Evolutionary conservation across 129 eudicot species (phyloP).

Genomic region (Flaveria trinervia): DNA sequence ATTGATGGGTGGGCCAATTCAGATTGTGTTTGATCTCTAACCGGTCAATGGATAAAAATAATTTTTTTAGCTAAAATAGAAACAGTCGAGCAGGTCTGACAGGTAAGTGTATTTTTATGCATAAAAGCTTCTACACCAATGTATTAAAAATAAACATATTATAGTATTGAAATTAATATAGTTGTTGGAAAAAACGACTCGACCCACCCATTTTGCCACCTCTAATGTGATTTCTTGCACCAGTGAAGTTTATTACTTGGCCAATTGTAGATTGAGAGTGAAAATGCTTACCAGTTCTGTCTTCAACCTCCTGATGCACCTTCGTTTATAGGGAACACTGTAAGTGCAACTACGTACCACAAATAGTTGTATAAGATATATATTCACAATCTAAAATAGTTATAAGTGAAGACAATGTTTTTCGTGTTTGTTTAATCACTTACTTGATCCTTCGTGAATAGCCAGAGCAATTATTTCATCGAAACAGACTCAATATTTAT

Average conservation of each 20-base stretch:
- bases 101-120: neutral
- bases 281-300: slow-evolving; percentile 85
- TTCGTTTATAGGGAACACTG: slow-evolving; percentile 95
- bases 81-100: neutral
- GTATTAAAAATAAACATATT: neutral
- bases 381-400: neutral
- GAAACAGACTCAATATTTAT: slow-evolving; percentile 55
- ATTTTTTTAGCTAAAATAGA: neutral
- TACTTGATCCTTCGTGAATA: slow-evolving; percentile 50
- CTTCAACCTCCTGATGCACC: slow-evolving; percentile 97
- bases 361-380: neutral
- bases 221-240: neutral
- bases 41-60: neutral
- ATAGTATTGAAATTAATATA: neutral
- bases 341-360: slow-evolving; percentile 46
- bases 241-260: neutral
- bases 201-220: slow-evolving; percentile 2
- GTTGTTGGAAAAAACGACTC: neutral
- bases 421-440: slow-evolving; percentile 34
- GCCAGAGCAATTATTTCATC: slow-evolving; percentile 96
- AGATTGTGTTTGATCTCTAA: slow-evolving; percentile 13
- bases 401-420: slow-evolving; percentile 23
- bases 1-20: neutral
- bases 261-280: slow-evolving; percentile 71
- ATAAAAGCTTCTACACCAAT: neutral